Evolutionary conservation across 495 filamentous ascomycete genomes (phyloP).

Genomic region (Podospora bellae-mahoneyi): DNA sequence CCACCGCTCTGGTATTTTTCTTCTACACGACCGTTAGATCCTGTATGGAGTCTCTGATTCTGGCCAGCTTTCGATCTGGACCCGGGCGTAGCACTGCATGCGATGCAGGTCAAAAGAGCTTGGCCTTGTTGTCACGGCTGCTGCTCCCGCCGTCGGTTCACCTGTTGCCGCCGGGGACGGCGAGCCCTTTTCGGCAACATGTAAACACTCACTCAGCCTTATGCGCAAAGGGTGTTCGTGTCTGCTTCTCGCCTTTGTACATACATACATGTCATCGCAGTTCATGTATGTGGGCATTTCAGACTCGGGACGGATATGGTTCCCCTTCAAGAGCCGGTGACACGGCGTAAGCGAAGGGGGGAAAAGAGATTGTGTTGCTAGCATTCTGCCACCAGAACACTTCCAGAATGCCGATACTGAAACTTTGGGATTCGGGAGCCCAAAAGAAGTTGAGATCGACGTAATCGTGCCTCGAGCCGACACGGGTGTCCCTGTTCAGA

Average conservation of each 20-base stretch:
- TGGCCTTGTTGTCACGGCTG: background rate
- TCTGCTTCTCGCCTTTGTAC: background rate
- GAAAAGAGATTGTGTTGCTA: background rate
- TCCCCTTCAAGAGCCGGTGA: background rate
- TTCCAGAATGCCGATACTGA: constrained; percentile 3
- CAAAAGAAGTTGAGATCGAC: constrained; percentile 1
- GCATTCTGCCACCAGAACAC: background rate
- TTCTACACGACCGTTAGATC: background rate
- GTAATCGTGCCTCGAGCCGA: background rate
- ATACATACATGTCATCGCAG: background rate
- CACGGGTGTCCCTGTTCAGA: background rate
- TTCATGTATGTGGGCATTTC: background rate
- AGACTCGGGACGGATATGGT: constrained; percentile 1
- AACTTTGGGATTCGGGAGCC: constrained; percentile 2
- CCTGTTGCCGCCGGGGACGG: background rate
- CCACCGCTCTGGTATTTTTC: background rate
- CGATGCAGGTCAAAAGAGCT: background rate
- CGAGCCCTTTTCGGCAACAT: background rate
- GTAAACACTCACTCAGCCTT: background rate
- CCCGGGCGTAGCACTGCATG: background rate
- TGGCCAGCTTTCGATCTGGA: background rate
- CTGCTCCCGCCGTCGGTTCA: background rate
- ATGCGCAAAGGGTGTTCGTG: background rate
- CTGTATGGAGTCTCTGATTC: background rate
- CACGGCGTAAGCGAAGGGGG: constrained; percentile 13